These are phyloP conservation scores for Lumnitzera littorea DNA, from an alignment of 345 rosid species.

Conservation along the genomic window DNA sequence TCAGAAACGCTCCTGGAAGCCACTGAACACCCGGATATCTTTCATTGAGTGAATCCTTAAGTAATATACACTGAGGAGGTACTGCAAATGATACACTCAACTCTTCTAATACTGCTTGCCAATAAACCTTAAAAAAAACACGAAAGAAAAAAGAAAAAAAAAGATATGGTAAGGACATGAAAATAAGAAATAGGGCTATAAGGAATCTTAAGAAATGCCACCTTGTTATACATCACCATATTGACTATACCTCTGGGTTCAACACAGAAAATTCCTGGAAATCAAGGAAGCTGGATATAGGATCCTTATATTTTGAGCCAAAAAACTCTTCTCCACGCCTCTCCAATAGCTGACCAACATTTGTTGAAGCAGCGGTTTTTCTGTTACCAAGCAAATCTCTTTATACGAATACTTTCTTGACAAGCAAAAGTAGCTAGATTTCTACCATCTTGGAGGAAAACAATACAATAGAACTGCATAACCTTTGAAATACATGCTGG, in stretches of 20 bases:
- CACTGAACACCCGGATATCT: slow-evolving; percentile 72
- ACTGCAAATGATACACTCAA: slow-evolving; percentile 44
- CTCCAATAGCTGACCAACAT: slow-evolving; percentile 66
- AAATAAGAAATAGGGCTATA: neutral
- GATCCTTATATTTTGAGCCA: slow-evolving; percentile 64
- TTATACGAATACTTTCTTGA: too few relatives aligned
- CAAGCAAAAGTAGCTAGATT: too few relatives aligned
- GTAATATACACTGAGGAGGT: slow-evolving; percentile 58
- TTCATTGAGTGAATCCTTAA: slow-evolving; percentile 27
- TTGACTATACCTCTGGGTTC: slow-evolving; percentile 61
- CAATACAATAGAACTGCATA: too few relatives aligned
- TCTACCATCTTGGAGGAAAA: too few relatives aligned
- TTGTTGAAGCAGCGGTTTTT: slow-evolving; percentile 50
- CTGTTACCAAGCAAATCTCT: slow-evolving; percentile 17
- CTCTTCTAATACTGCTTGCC: slow-evolving; percentile 74
- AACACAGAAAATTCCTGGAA: slow-evolving; percentile 87
- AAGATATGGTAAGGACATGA: neutral
- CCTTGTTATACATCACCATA: neutral
- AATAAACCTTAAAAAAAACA: slow-evolving; percentile 48
- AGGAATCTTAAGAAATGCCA: neutral
- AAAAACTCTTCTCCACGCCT: slow-evolving; percentile 64
- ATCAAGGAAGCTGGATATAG: slow-evolving; percentile 67
- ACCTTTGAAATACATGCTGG: too few relatives aligned
- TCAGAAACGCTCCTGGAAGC: slow-evolving; percentile 85
- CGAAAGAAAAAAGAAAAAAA: slow-evolving; percentile 9